Evolutionary conservation across 2,329 filamentous ascomycete genomes (phyloP).

Genomic region (Colletotrichum liriopes): DNA sequence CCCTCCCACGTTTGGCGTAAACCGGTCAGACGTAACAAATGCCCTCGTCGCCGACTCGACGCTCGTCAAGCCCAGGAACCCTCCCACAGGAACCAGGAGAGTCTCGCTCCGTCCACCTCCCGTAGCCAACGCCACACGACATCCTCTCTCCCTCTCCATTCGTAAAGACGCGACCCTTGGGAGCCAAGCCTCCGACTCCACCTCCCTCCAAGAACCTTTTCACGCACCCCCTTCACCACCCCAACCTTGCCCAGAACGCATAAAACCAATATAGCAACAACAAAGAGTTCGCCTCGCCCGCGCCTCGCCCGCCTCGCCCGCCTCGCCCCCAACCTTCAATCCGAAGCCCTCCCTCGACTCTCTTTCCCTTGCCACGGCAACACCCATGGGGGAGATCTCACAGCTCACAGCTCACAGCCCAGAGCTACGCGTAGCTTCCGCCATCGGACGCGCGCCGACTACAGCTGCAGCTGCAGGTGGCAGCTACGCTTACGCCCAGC

Average conservation of each 20-base stretch:
- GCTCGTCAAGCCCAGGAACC: not conserved
- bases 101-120: not conserved
- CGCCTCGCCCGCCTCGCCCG: not conserved
- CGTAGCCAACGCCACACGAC: not conserved
- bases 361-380: not conserved
- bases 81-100: not conserved
- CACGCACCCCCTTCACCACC: not conserved
- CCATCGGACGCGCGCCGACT: conserved; percentile 5
- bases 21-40: no score
- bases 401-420: not conserved
- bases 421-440: not conserved
- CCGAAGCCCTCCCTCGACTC: not conserved
- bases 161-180: not conserved
- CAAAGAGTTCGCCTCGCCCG: not conserved
- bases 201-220: not conserved
- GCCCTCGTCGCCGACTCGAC: no score
- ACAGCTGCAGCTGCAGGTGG: conserved; percentile 6
- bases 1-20: no score
- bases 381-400: not conserved
- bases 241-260: not conserved
- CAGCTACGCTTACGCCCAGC: not conserved
- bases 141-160: not conserved
- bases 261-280: not conserved
- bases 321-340: not conserved
- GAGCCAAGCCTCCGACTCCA: not conserved